These are phyloP conservation scores for Brettanomyces anomalus DNA, from an alignment of 805 yeast genomes.

Conservation along the genomic window DNA sequence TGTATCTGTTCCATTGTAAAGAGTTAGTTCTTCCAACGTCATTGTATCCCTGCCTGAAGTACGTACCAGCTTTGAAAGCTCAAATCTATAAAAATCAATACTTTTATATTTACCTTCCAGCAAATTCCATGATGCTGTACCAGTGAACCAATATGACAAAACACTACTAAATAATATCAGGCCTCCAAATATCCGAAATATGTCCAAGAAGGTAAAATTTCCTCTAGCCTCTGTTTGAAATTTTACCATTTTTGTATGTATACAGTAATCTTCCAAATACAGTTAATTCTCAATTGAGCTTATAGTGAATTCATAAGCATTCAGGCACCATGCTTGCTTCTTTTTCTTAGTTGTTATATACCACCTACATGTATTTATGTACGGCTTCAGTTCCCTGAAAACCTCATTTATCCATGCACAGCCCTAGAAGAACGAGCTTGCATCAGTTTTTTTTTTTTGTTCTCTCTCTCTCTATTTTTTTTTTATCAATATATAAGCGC, in stretches of 20 bases:
- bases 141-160: constrained; percentile 51
- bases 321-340: too few relatives aligned
- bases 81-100: constrained; percentile 27
- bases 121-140: constrained; percentile 53
- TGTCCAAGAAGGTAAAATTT: constrained; percentile 29
- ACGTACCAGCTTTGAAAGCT: constrained; percentile 9
- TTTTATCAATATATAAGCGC: background rate
- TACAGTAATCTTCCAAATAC: background rate
- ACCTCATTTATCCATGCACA: too few relatives aligned
- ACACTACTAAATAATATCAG: constrained; percentile 36
- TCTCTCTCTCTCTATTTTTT: background rate
- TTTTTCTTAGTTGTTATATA: too few relatives aligned
- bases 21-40: constrained; percentile 37
- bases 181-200: constrained; percentile 37
- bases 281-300: background rate
- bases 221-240: background rate
- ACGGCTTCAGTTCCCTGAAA: too few relatives aligned
- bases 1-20: constrained; percentile 42
- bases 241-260: background rate
- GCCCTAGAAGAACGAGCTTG: too few relatives aligned
- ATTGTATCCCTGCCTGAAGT: constrained; percentile 20
- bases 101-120: constrained; percentile 38
- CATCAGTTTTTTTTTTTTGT: constrained; percentile 1
- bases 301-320: background rate
- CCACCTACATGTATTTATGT: too few relatives aligned